Evolutionary conservation across 108 stramenopile species (phyloP), one percentile per base, ranked within the genome.

Genomic region (Phaeodactylum tricornutum): DNA sequence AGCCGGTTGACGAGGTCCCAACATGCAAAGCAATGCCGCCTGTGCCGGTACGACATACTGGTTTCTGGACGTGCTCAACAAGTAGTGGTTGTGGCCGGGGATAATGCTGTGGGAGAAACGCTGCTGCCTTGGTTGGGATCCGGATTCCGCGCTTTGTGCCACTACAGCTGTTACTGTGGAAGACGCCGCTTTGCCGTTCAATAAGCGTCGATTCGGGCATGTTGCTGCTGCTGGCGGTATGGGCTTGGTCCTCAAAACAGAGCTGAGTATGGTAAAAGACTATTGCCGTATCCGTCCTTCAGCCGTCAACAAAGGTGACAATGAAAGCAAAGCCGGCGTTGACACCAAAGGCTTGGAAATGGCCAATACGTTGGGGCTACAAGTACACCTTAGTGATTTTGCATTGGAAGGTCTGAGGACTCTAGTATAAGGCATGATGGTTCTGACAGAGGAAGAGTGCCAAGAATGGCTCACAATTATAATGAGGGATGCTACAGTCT

Each of bases 21-120:
- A 97, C 46, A 94, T 90, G 33, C 96, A 97, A 58, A 95, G 90
- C 9, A 97, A 97, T 67, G 94, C 96, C 7, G 96, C 96, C 17
- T 97, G 96, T 71, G 93, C 93, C 22, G 96, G 96, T 21, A 93
- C 96, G 19, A 96, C 52, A 88, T 94, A 86, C 69, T 96, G 2
- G 74, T 81, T 29, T 79, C 82, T 21, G 95, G 96, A 29, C 76
- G 96, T 6, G 86, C 86, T 29, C 90, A 93, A 47, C 84, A 93
- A 7, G 88, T 96, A 29, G 88, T 96, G 19, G 93, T 96, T 35
- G 79, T 96, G 20, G 87, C 93, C 6, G 93, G 93, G 17, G 96
- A 97, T 59, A 85, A 92, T 66, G 96, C 90, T 4, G 82, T 87
- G 24, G 87, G 90, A 0, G 90, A 75, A 26, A 81, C 83, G 23